Evolutionary conservation across 2,329 filamentous ascomycete genomes (phyloP).

Genomic region (Hypoxylon sp.): DNA sequence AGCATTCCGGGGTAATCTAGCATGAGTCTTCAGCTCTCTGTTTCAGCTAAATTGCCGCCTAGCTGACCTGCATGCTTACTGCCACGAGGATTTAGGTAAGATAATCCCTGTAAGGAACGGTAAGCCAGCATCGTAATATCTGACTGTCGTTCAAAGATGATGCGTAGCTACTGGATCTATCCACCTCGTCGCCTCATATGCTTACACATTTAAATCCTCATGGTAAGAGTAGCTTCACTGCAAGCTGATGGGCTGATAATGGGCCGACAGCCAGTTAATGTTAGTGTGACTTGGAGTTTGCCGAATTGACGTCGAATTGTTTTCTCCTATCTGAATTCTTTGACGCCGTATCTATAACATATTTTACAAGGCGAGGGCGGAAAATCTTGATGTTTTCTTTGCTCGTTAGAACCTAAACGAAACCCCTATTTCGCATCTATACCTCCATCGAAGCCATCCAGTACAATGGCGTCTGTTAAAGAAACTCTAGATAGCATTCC

Average conservation of each 20-base stretch:
- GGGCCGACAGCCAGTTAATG: not conserved
- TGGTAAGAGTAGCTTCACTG: not conserved
- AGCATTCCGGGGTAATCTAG: not conserved
- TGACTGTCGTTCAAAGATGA: not conserved
- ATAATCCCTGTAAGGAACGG: slow-evolving; percentile 1
- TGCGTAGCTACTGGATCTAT: not conserved
- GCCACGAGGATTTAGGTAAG: slow-evolving; percentile 5
- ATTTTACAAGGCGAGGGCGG: not conserved
- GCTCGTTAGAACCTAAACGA: not conserved
- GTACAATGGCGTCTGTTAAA: slow-evolving; percentile 6
- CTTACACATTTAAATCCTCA: slow-evolving; percentile 3
- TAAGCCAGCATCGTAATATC: slow-evolving; percentile 13
- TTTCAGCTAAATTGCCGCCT: slow-evolving; percentile 16
- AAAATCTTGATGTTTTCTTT: not conserved
- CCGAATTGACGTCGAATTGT: not conserved
- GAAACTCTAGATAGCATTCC: slow-evolving; percentile 4
- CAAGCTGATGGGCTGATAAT: slow-evolving; percentile 12
- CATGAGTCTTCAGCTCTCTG: not conserved
- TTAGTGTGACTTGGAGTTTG: slow-evolving; percentile 2
- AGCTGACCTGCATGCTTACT: slow-evolving; percentile 7
- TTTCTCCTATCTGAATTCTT: not conserved
- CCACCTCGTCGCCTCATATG: slow-evolving; percentile 3
- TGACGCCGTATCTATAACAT: slow-evolving; percentile 9
- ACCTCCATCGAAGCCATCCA: not conserved
- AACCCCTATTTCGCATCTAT: not conserved